These are phyloP conservation scores for Neopestalotiopsis rosae DNA, from an alignment of 2,329 filamentous ascomycete species.

Conservation along the genomic window DNA sequence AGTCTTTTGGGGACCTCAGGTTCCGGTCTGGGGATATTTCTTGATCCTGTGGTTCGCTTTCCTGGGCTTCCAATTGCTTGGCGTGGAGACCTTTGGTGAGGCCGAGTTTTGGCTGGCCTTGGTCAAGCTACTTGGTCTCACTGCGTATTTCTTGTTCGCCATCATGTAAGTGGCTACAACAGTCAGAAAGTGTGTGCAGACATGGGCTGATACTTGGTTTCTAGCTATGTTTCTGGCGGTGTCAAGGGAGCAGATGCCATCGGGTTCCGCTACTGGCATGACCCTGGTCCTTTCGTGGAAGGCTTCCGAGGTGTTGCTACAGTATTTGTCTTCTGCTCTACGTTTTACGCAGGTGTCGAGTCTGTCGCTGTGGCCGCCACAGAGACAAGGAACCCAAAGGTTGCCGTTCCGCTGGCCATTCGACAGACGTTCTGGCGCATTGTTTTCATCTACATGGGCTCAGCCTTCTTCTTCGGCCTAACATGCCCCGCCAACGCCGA, in stretches of 20 bases:
- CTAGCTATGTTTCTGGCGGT: slow-evolving; percentile 69
- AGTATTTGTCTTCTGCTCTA: slow-evolving; percentile 73
- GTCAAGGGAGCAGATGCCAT: slow-evolving; percentile 64
- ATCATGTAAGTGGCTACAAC: slow-evolving; percentile 54
- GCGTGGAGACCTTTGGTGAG: slow-evolving; percentile 77
- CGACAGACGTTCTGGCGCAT: slow-evolving; percentile 67
- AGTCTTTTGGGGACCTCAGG: slow-evolving; percentile 66
- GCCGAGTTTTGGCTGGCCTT: slow-evolving; percentile 81
- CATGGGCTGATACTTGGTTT: slow-evolving; percentile 15
- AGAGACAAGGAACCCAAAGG: slow-evolving; percentile 62
- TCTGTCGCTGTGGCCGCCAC: slow-evolving; percentile 68
- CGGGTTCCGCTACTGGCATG: slow-evolving; percentile 74
- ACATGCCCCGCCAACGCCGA: slow-evolving; percentile 73
- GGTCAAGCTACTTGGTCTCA: slow-evolving; percentile 71
- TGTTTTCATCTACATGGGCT: slow-evolving; percentile 69
- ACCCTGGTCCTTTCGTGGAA: slow-evolving; percentile 73
- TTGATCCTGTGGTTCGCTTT: slow-evolving; percentile 72
- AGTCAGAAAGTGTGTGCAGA: background rate
- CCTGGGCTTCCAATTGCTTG: slow-evolving; percentile 70
- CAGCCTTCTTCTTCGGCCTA: slow-evolving; percentile 76
- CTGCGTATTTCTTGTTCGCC: slow-evolving; percentile 76
- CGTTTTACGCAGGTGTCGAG: slow-evolving; percentile 71
- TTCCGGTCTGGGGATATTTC: slow-evolving; percentile 71
- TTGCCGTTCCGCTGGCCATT: slow-evolving; percentile 62
- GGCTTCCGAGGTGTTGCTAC: slow-evolving; percentile 69